A percentile compares a stretch with the other conserved stretches of the same genome.
Conservation (phyloP, 768 basidiomycete genomes). For the Suillus americanus region DNA sequence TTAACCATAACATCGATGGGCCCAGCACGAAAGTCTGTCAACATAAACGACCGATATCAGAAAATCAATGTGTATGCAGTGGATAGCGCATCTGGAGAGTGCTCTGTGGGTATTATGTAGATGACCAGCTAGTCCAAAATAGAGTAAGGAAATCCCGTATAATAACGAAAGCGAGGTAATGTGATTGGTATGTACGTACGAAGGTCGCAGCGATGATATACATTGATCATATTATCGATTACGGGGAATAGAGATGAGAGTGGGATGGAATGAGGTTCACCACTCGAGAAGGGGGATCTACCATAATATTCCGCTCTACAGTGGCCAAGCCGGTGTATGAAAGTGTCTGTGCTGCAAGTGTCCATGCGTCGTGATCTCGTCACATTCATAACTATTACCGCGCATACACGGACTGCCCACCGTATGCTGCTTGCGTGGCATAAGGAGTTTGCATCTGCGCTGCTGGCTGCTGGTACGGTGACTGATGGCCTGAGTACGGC, state of each 20-base stretch:
- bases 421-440: constrained; percentile 2
- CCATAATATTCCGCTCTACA: background rate
- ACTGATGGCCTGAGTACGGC: background rate
- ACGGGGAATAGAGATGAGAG: background rate
- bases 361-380: background rate
- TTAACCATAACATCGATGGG: background rate
- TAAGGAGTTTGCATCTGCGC: constrained; percentile 12
- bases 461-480: background rate
- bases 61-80: background rate
- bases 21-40: background rate
- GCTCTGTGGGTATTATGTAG: background rate
- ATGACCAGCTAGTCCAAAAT: background rate
- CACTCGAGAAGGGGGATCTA: background rate
- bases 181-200: background rate
- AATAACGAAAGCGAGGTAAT: background rate
- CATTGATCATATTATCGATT: background rate
- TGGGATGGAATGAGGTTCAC: background rate
- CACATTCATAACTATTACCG: constrained; percentile 3
- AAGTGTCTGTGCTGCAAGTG: background rate
- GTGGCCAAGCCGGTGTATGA: background rate
- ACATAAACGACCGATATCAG: background rate
- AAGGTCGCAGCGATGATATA: background rate
- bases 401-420: constrained; percentile 8
- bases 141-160: background rate
- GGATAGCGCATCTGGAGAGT: background rate